Conservation (phyloP, 306 rosid genomes). For the Malus fusca region DNA sequence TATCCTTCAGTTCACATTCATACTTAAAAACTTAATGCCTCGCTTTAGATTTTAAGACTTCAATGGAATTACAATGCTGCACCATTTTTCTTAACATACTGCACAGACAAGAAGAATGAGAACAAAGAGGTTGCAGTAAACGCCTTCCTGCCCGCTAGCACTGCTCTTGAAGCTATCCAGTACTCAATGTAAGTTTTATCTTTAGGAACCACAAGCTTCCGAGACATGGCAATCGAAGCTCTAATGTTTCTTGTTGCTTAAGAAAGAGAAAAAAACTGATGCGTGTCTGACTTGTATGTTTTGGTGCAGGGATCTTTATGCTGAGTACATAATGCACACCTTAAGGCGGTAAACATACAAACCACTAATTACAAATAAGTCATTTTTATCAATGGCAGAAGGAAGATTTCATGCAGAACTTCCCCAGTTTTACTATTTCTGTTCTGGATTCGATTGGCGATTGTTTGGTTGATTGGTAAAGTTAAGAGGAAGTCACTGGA, state of each 20-base stretch:
- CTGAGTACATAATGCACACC: slow-evolving; percentile 75
- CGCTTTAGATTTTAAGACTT: neutral
- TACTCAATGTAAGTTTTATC: slow-evolving; percentile 59
- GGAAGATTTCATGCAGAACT: slow-evolving; percentile 7
- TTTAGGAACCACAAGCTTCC: slow-evolving; percentile 2
- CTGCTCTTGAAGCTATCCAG: slow-evolving; percentile 82
- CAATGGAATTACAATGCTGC: neutral
- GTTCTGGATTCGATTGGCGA: neutral
- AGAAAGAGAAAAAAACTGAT: neutral
- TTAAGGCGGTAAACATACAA: slow-evolving; percentile 54
- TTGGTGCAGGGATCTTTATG: slow-evolving; percentile 90
- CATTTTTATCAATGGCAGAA: neutral
- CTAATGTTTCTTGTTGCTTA: neutral
- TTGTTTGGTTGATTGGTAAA: neutral
- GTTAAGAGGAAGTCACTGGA: neutral
- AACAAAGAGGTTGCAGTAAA: slow-evolving; percentile 96
- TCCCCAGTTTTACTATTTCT: neutral
- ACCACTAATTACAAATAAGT: slow-evolving; percentile 25
- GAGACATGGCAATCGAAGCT: neutral
- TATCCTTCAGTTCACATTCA: slow-evolving; percentile 41
- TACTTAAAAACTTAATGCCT: slow-evolving; percentile 1
- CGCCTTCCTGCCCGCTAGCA: slow-evolving; percentile 63
- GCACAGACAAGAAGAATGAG: slow-evolving; percentile 87
- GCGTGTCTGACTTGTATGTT: slow-evolving; percentile 5
- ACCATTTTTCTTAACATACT: slow-evolving; percentile 24